Evolutionary conservation across 1,284 basidiomycete species (phyloP), one percentile per base, ranked within the genome.

Genomic region (Ganoderma sp.): DNA sequence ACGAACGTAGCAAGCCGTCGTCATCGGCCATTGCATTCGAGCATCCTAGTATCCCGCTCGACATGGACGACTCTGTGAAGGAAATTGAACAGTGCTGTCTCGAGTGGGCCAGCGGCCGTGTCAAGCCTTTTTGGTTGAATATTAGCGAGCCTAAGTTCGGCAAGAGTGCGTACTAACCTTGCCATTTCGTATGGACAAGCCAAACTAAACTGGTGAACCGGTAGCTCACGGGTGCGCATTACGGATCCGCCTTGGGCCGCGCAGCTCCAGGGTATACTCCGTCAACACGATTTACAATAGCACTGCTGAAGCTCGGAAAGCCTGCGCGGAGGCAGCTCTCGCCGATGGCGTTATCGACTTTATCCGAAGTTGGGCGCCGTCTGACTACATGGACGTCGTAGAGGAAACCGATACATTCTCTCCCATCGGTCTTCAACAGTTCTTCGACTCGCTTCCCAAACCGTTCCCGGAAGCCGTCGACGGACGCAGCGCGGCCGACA

Each of bases 151-250:
- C 81, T 12, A 86, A 83, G 73, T 73, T 76, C 43, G 80, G 79
- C 12, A 77, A 80, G 52, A 83, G 88, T 88, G 67, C 62, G 85
- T 81, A 61, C 37, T 39, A 5, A 39, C 37, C 37, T 39, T 4
- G 37, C 37, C 10, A 39, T 39, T n/a, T 41, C 19, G 10, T 37
- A 10, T 39, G 58, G 12, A 22, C n/a, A 7, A 7, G 28, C 19
- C n/a, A 15, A 15, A 15, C 68, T 70, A 56, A 70, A 57, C 1
- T 7, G 71, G n/a, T 12, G 2, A 10, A 60, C 54, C 28, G 43
- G 7, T 57, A 88, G 88, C 83, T 63, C 80, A 83, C 61, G 90
- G 90, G 3, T 86, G 83, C 67, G 87, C 86, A 1, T 73, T 91
- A 41, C 82, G 84, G 61, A 84, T 91, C 45, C 80, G 82, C 19